Conservation (phyloP, 805 yeast genomes). For the Saccharomycopsis sp. region DNA sequence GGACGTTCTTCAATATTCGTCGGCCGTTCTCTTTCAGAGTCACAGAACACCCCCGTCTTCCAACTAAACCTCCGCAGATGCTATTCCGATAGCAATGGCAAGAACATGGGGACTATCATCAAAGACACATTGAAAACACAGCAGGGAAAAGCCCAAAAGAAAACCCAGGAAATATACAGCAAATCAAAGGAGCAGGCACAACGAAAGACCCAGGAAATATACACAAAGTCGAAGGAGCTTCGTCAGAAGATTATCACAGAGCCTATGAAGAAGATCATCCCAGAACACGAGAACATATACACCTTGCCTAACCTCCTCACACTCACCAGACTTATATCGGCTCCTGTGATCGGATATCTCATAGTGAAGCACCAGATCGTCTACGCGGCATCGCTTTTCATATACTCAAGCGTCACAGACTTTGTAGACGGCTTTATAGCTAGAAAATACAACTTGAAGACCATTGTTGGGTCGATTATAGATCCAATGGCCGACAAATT, state of each 20-base stretch:
- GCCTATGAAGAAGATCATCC: constrained; percentile 27
- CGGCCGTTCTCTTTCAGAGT: no score
- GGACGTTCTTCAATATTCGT: no score
- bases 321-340: constrained; percentile 64
- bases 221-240: constrained; percentile 23
- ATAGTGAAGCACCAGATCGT: constrained; percentile 57
- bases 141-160: not conserved
- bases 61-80: not conserved
- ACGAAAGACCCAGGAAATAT: constrained; percentile 1
- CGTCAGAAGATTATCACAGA: constrained; percentile 27
- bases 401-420: constrained; percentile 86
- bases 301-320: constrained; percentile 88
- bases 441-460: constrained; percentile 63
- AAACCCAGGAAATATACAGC: not conserved
- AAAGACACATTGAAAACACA: not conserved
- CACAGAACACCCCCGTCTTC: no score
- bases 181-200: not conserved
- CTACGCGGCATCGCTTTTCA: constrained; percentile 65
- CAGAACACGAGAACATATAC: constrained; percentile 53
- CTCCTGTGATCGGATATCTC: constrained; percentile 81
- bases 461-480: constrained; percentile 81
- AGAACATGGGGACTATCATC: not conserved
- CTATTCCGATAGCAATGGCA: not conserved
- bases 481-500: constrained; percentile 96
- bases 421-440: constrained; percentile 91